Percentiles rank a stretch among this genome's conserved stretches.
phyloP scores from a whole-genome alignment of 2,329 filamentous ascomycete species.

The Sphaerulina musiva region DNA sequence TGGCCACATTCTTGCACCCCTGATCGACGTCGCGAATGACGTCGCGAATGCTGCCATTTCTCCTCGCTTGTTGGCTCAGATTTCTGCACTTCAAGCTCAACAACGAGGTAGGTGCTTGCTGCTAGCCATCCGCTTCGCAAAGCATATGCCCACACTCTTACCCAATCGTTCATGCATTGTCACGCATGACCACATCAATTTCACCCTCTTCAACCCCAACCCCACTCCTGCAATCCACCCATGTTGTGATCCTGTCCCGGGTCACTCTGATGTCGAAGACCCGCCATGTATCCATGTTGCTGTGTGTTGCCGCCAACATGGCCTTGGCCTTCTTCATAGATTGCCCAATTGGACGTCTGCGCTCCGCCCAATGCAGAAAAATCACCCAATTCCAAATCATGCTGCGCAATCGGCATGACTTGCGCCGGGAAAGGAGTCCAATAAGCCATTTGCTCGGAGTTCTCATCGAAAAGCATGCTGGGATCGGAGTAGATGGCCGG shows the following conservation, averaged over 20 bases:
- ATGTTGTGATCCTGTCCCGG: conserved; percentile 20
- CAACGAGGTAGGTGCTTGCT: too few relatives aligned
- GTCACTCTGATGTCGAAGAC: conserved; percentile 11
- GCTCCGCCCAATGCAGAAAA: conserved; percentile 15
- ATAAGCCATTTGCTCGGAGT: conserved; percentile 25
- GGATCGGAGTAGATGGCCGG: conserved; percentile 27
- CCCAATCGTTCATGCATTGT: not conserved
- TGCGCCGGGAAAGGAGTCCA: conserved; percentile 40
- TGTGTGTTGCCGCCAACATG: not conserved
- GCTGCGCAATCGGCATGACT: conserved; percentile 31
- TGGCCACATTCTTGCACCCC: too few relatives aligned
- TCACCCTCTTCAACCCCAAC: conserved; percentile 13
- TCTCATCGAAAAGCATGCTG: conserved; percentile 19
- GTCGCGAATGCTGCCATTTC: too few relatives aligned
- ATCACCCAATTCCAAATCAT: conserved; percentile 16
- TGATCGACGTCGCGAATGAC: too few relatives aligned
- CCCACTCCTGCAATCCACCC: conserved; percentile 19
- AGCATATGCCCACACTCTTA: too few relatives aligned
- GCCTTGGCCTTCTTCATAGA: not conserved
- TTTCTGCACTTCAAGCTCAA: too few relatives aligned
- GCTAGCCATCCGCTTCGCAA: too few relatives aligned
- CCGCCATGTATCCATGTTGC: not conserved
- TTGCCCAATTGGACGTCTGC: conserved; percentile 7
- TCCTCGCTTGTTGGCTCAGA: too few relatives aligned
- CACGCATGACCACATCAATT: not conserved